Evolutionary conservation across 768 basidiomycete species (phyloP), one percentile per base, ranked within the genome.

Genomic region (Amyloporia xantha): DNA sequence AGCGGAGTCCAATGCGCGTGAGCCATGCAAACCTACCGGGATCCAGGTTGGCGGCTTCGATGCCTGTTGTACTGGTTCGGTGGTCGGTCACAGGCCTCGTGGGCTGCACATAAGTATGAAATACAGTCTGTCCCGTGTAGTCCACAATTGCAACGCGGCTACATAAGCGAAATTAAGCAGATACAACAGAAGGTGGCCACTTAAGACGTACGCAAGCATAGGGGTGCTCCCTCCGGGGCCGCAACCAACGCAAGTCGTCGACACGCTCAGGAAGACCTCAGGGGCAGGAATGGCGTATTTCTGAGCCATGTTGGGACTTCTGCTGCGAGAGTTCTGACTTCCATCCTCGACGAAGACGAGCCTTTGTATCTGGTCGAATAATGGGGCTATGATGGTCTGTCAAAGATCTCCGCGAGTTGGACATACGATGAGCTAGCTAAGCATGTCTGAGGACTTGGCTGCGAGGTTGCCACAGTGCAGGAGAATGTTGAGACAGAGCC

Each of bases 171-270:
- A 30, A 50, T 7, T 48, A 23, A 25, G 38, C 40, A 38, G 24
- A 27, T 39, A 49, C 26, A 33, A 46, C 27, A n/a, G 25, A 45
- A 30, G 13, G 30, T 20, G 33, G 12, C 17, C 24, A n/a, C 30
- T 30, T 5, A 26, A 11, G 37, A 74, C 83, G 54, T 69, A 89
- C 88, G 86, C 88, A 28, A 91, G 71, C 81, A 91, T 85, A 33
- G 82, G 77, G 1, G 88, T 91, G 13, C 83, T 83, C 5, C 88
- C 88, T 2, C 87, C 86, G 15, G 84, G 82, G 24, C 86, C 86
- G 30, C 86, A 82, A 11, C 88, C 88, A n/a, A 89, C 82, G 33
- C 62, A 60, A 2, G 59, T 58, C 54, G 60, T 86, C 13, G 84
- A 77, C 37, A 89, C 62, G 5, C 81, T 74, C 37, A 84, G 62